Conservation (phyloP, 2,329 filamentous ascomycete genomes). For the Diaporthe capsici region DNA sequence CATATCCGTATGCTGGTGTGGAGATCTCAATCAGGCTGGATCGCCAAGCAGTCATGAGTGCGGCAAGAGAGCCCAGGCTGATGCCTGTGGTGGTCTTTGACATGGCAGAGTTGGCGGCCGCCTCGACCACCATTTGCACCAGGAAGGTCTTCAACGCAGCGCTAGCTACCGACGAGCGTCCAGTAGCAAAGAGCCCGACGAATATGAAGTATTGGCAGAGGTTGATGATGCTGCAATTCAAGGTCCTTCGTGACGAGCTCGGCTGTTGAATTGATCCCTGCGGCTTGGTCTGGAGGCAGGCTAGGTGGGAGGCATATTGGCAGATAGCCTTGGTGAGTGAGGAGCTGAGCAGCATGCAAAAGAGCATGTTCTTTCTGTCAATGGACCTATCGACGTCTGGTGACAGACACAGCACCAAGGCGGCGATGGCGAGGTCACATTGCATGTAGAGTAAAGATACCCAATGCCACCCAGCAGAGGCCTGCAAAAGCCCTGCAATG, state of each 20-base stretch:
- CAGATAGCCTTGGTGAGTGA: constrained; percentile 1
- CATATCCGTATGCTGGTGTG: not conserved
- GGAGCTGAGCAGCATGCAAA: constrained; percentile 23
- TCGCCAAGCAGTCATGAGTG: not conserved
- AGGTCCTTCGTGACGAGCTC: not conserved
- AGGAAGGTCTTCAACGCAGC: constrained; percentile 1
- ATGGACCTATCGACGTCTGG: constrained; percentile 1
- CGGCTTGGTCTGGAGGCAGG: not conserved
- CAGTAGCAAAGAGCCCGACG: not conserved
- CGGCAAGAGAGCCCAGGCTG: not conserved
- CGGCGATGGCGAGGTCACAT: not conserved
- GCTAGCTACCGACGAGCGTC: not conserved
- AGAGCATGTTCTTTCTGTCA: not conserved
- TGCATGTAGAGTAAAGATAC: not conserved
- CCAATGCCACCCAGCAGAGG: not conserved
- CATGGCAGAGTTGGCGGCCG: not conserved
- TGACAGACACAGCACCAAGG: not conserved
- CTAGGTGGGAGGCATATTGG: constrained; percentile 24
- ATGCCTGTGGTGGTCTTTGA: not conserved
- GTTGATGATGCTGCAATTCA: constrained; percentile 20
- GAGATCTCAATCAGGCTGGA: not conserved
- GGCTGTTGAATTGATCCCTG: not conserved
- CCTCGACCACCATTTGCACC: constrained; percentile 8
- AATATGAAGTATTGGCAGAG: constrained; percentile 5
- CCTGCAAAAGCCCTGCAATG: not conserved